Base-by-base conservation (phyloP, 202 grass and related monocot species). In the Schoenoplectus triqueter region DNA sequence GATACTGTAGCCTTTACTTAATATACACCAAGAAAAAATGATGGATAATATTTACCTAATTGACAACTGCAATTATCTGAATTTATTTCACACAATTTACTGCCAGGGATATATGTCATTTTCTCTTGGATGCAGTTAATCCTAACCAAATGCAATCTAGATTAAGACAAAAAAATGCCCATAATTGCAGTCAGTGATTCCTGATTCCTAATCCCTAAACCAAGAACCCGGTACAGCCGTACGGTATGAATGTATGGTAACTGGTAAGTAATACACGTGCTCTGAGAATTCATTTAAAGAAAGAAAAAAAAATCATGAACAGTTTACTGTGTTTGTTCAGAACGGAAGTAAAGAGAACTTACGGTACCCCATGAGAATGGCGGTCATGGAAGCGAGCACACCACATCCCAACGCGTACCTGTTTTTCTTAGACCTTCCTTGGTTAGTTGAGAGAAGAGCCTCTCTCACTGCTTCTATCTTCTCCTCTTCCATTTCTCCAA, bases 331-430 rank as follows among this genome's bases (percentile, higher is more conserved):
- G 7, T 21, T 51, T 48, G 31, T 0, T 40, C 0, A 62, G 9
- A 46, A 69, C 6, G 40, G 14, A 50, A 47, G 14, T 45, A 44
- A 59, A 21, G 19, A 68, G 41, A 81, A 78, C 88, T 8, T 89
- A 94, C 92, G 91, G 82, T 97, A 97, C 14, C 94, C 94, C 82
- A 50, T 78, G 86, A 97, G 86, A 68, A 91, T 86, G 80, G 94
- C 89, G 74, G 90, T 92, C 94, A 97, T 94, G 87, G 92, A 97
- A 46, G 92, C 94, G 48, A 92, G 86, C 50, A 87, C 76, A 49
- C 89, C 87, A 80, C 92, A 94, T 89, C 87, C 89, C 84, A 97
- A 85, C 62, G 90, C 84, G 60, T 92, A 91, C 73, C 84, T 92
- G 84, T 97, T 94, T 18, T 73, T 80, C 57, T 11, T 21, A 18